Conservation (phyloP, 495 filamentous ascomycete species). For the Penicillium cosmopolitanum region DNA sequence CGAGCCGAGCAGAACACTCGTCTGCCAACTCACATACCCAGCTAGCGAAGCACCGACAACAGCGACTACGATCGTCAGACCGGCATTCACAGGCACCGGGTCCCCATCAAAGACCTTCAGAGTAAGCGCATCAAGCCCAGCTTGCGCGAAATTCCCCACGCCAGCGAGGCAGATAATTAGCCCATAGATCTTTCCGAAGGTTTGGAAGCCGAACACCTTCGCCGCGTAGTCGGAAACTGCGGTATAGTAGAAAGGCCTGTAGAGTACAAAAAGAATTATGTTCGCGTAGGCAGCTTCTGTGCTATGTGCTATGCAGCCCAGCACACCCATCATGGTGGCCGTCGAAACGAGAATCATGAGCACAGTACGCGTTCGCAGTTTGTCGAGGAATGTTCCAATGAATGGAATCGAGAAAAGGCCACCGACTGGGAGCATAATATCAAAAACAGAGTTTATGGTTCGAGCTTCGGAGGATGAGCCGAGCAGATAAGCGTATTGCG, state of each 20-base stretch:
- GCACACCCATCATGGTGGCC: conserved; percentile 76
- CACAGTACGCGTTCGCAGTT: conserved; percentile 70
- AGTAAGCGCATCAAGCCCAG: conserved; percentile 78
- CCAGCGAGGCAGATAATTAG: conserved; percentile 88
- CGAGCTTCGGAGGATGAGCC: conserved; percentile 58
- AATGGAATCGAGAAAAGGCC: conserved; percentile 86
- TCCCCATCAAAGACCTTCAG: conserved; percentile 70
- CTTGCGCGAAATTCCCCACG: conserved; percentile 84
- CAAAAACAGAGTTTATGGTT: conserved; percentile 82
- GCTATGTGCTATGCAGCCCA: conserved; percentile 73
- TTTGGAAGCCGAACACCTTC: conserved; percentile 95
- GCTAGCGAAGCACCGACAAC: conserved; percentile 63
- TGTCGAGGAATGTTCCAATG: conserved; percentile 82
- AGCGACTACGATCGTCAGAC: conserved; percentile 63
- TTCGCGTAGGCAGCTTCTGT: conserved; percentile 75
- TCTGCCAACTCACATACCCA: conserved; percentile 57
- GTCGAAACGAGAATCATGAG: conserved; percentile 71
- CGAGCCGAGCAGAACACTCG: conserved; percentile 7
- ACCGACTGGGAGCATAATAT: conserved; percentile 84
- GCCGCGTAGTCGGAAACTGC: conserved; percentile 77
- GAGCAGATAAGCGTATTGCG: conserved; percentile 85
- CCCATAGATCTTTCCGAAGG: conserved; percentile 96
- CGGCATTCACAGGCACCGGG: conserved; percentile 78
- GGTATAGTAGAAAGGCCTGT: conserved; percentile 59
- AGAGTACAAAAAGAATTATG: conserved; percentile 73